Evolutionary conservation across 148 eudicot species (phyloP).

Genomic region (Oxyria digyna): DNA sequence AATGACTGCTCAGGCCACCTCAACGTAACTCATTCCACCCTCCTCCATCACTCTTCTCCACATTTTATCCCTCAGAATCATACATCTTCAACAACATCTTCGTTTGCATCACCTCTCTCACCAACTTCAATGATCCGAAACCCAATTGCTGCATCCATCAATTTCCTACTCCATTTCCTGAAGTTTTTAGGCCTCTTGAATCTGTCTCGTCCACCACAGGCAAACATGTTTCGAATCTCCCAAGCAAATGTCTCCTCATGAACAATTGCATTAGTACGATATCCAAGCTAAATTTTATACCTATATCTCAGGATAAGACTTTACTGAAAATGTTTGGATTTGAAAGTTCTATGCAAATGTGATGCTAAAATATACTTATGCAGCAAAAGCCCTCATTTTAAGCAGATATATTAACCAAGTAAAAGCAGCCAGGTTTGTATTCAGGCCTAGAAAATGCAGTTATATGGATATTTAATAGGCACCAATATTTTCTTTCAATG

Average conservation of each 20-base stretch:
- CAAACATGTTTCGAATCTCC: slow-evolving; percentile 71
- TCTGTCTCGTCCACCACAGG: slow-evolving; percentile 77
- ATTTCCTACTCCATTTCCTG: slow-evolving; percentile 42
- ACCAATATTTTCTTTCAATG: background rate
- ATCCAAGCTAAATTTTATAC: background rate
- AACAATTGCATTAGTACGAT: too few relatives aligned
- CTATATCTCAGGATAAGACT: background rate
- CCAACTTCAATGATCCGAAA: slow-evolving; percentile 32
- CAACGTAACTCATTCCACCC: slow-evolving; percentile 29
- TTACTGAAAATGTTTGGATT: background rate
- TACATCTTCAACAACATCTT: slow-evolving; percentile 79
- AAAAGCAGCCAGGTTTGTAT: background rate
- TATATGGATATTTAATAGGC: background rate
- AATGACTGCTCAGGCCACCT: slow-evolving; percentile 81
- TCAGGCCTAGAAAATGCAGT: background rate
- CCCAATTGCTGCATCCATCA: slow-evolving; percentile 63
- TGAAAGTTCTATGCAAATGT: background rate
- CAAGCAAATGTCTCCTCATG: slow-evolving; percentile 79
- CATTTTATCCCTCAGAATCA: slow-evolving; percentile 28
- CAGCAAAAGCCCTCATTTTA: background rate
- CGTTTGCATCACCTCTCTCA: slow-evolving; percentile 59
- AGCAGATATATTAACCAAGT: background rate
- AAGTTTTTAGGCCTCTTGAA: slow-evolving; percentile 71
- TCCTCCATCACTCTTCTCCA: slow-evolving; percentile 26
- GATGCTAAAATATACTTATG: background rate